Evolutionary conservation across 306 rosid genomes (phyloP), one percentile per base, ranked within the genome.

Genomic region (Echinosophora koreensis): DNA sequence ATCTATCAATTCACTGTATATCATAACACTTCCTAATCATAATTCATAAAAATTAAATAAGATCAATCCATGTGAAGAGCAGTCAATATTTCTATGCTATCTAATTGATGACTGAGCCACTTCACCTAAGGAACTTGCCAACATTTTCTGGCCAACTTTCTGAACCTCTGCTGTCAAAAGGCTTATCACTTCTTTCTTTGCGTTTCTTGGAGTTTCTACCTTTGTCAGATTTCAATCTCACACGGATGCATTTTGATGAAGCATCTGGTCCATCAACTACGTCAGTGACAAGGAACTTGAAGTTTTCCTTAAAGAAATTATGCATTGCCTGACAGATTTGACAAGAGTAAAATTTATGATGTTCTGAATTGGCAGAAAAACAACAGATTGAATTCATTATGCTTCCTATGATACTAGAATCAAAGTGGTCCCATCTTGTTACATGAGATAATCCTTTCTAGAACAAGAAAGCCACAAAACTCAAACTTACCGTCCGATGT

Each of bases 161-260:
- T 32, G 93, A 90, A 74, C 98, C 98, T 80, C 97, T 88, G 77
- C 98, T 90, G 80, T 95, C 98, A 84, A 90, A 95, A 35, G 97
- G 97, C 50, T 84, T 92, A 72, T 75, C 92, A 30, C 85, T 91
- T 79, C 96, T 89, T 75, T 87, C 93, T 88, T 95, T 95, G 59
- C 96, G 90, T 72, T 95, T 95, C 85, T 68, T 92, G 30, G 90
- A 89, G 83, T 87, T 82, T 58, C 83, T 87, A 17, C 89, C 95
- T 59, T 74, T 83, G 55, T 71, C 85, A 18, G 89, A 88, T 84
- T 88, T 86, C 65, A 87, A 72, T 74, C 98, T 92, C 77, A 95
- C 95, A 5, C 97, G 97, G 46, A 95, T 93, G 78, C 97, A 95
- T 85, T 95, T 95, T 72, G 93, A 90, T 51, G 93, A 87, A 74